Percentiles rank a stretch among this genome's conserved stretches.
Conservation (phyloP, 306 rosid species). For the Hippophae rhamnoides region DNA sequence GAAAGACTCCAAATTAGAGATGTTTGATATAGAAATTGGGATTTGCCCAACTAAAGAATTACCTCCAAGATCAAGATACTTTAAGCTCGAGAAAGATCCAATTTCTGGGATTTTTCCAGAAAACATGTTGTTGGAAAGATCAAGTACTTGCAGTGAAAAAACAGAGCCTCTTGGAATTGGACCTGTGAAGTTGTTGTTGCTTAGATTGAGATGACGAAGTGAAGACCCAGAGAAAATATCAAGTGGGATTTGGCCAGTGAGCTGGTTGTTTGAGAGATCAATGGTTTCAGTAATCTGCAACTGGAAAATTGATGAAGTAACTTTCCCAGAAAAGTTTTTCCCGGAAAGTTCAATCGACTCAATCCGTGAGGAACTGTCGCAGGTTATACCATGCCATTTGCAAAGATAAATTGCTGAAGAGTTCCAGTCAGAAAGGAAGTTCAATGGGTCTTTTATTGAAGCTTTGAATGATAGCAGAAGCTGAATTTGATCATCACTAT, state of each 20-base stretch:
- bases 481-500: constrained; percentile 23
- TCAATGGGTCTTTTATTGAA: constrained; percentile 47
- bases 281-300: constrained; percentile 31
- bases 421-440: constrained; percentile 64
- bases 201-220: constrained; percentile 60
- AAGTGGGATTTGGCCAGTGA: constrained; percentile 32
- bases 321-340: constrained; percentile 51
- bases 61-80: constrained; percentile 78
- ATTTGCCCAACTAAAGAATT: constrained; percentile 54
- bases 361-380: constrained; percentile 29
- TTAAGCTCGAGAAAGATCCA: constrained; percentile 41
- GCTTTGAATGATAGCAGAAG: constrained; percentile 75
- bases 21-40: constrained; percentile 51
- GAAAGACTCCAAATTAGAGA: constrained; percentile 43
- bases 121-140: constrained; percentile 86
- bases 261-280: constrained; percentile 70
- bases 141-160: constrained; percentile 41
- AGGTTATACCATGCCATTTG: constrained; percentile 62
- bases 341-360: constrained; percentile 40
- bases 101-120: constrained; percentile 55
- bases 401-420: constrained; percentile 28
- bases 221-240: constrained; percentile 17
- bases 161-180: constrained; percentile 38
- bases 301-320: constrained; percentile 40
- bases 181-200: constrained; percentile 82